Conservation (phyloP, 164 flowering plant species). For the Macadamia integrifolia region DNA sequence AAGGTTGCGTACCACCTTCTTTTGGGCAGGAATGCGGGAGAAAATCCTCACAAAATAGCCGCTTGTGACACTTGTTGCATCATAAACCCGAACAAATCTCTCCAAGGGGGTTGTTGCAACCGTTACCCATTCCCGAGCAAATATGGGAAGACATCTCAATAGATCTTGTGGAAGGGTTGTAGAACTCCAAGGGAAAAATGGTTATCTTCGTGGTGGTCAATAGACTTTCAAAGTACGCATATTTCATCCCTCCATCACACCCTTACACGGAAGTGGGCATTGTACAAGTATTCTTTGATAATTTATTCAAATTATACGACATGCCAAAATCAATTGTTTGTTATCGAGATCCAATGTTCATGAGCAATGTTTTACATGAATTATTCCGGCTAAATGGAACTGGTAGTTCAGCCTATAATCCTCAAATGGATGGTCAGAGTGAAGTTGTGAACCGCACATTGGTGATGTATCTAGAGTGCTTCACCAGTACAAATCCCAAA, state of each 20-base stretch:
- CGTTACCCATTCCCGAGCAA: not conserved
- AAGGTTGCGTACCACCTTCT: too few relatives aligned
- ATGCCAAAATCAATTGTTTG: too few relatives aligned
- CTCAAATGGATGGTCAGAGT: too few relatives aligned
- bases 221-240: not conserved
- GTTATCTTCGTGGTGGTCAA: not conserved
- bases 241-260: too few relatives aligned
- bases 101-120: not conserved
- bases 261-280: too few relatives aligned
- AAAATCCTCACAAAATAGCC: not conserved
- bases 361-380: not conserved
- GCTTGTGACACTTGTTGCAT: not conserved
- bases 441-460: too few relatives aligned
- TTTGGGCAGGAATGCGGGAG: too few relatives aligned
- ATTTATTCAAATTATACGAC: too few relatives aligned
- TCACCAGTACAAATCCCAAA: too few relatives aligned
- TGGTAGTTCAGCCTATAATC: too few relatives aligned
- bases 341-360: not conserved
- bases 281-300: too few relatives aligned
- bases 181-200: not conserved
- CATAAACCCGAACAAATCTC: not conserved
- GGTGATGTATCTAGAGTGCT: too few relatives aligned
- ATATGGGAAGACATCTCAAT: not conserved
- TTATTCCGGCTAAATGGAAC: not conserved
- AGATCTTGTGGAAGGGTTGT: constrained; percentile 1